A percentile compares a stretch with the other conserved stretches of the same genome.
These are phyloP conservation scores for Geranomyces michiganensis DNA, from an alignment of 192 early-diverging fungal genomes.

Conservation along the genomic window DNA sequence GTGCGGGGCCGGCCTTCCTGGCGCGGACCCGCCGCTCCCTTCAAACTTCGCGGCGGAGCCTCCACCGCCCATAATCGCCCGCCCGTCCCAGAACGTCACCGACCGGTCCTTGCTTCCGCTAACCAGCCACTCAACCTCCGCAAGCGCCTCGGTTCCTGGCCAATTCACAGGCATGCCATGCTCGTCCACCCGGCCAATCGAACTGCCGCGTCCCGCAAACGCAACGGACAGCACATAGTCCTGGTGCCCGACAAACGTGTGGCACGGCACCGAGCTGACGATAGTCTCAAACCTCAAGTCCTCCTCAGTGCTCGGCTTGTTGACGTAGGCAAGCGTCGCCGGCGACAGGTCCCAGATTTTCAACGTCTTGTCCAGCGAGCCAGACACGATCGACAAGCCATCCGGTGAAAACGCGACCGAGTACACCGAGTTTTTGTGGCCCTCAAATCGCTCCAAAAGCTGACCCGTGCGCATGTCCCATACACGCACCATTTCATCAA, in stretches of 20 bases:
- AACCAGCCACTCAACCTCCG: conserved; percentile 89
- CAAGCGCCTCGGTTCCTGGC: conserved; percentile 38
- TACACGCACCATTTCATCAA: conserved; percentile 91
- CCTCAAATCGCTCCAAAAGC: conserved; percentile 87
- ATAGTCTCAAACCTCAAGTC: conserved; percentile 17
- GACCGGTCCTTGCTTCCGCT: conserved; percentile 91
- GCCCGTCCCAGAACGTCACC: conserved; percentile 92
- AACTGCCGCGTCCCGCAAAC: conserved; percentile 44
- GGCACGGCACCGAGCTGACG: conserved; percentile 48
- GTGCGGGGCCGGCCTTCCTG: conserved; percentile 12
- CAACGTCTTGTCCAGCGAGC: conserved; percentile 88
- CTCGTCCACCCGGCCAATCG: conserved; percentile 44
- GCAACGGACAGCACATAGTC: conserved; percentile 98
- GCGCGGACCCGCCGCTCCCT: conserved; percentile 47
- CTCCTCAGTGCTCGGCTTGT: conserved; percentile 2
- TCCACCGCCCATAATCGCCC: conserved; percentile 81
- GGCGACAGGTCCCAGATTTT: conserved; percentile 85
- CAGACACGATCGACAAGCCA: conserved; percentile 87
- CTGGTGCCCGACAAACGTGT: conserved; percentile 71
- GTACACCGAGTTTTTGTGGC: conserved; percentile 95
- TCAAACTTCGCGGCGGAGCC: too few relatives aligned
- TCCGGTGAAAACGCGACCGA: conserved; percentile 93
- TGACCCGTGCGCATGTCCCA: conserved; percentile 84
- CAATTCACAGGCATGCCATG: conserved; percentile 33
- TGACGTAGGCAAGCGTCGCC: conserved; percentile 17